These are phyloP conservation scores for Hura crepitans DNA, from an alignment of 441 rosid species.

Conservation along the genomic window DNA sequence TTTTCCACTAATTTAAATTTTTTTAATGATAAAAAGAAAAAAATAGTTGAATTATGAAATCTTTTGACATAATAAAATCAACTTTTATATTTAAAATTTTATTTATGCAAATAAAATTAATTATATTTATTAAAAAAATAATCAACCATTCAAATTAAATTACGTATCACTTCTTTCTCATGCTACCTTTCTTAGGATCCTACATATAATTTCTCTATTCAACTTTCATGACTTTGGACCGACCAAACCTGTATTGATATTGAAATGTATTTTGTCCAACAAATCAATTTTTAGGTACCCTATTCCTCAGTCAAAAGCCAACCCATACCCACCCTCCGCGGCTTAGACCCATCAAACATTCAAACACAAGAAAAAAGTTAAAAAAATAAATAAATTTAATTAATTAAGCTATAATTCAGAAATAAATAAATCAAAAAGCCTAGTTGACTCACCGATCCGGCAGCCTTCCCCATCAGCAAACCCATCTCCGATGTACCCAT, in stretches of 20 bases:
- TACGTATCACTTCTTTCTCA: no score
- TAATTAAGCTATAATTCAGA: background rate
- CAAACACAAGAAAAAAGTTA: background rate
- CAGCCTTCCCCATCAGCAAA: constrained; percentile 45
- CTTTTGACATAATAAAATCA: no score
- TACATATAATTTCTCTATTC: background rate
- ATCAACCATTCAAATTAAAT: no score
- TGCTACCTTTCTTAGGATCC: no score
- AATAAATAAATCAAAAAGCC: background rate
- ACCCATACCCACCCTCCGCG: background rate
- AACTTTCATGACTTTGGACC: constrained; percentile 7
- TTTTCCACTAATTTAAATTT: no score
- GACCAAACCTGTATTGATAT: background rate
- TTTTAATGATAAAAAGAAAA: no score
- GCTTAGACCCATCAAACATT: constrained; percentile 2
- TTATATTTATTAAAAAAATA: no score
- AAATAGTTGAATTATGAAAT: no score
- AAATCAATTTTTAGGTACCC: constrained; percentile 17
- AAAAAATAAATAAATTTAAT: background rate
- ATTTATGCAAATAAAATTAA: no score
- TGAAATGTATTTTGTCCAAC: constrained; percentile 8
- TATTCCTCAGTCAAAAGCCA: constrained; percentile 23
- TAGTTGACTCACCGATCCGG: constrained; percentile 50
- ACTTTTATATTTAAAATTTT: no score
- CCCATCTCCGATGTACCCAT: constrained; percentile 59